Evolutionary conservation across 768 basidiomycete species (phyloP), one percentile per base, ranked within the genome.

Genomic region (Lactarius akahatsu): DNA sequence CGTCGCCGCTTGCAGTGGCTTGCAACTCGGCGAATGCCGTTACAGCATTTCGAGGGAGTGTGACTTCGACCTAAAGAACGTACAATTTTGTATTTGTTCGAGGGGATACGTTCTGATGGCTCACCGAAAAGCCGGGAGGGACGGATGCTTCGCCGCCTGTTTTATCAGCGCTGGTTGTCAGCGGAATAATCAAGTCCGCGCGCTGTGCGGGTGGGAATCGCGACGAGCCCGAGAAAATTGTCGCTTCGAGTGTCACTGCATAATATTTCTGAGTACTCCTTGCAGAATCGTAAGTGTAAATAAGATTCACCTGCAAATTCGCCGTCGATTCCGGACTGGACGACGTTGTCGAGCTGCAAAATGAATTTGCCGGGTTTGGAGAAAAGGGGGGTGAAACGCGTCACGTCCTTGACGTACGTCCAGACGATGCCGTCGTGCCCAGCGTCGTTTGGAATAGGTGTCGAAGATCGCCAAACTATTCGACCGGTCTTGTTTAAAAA

Each of bases 401-500:
- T 28, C 28, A 28, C 28, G 28, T 28, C 28, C 3, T 28, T 28
- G 28, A 28, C 28, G 28, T 28, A 28, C 28, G 28, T 28, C 28
- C 28, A 28, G 28, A 28, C 2, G 28, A 28, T 28, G 28, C 28
- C 28, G 28, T 28, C 28, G 2, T 2, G 28, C 2, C 28, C 28
- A 2, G 28, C 2, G 2, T 3, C 28, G 28, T 3, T 3, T 28
- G 28, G 28, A 28, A 28, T 28, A 28, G 8, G 86, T 20, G 90
- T 92, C 0, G 89, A 91, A 23, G 88, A 91, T 43, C 91, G 81
- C 91, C 90, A 91, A 59, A 91, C 88, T 90, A 56, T 23, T 50
- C 28, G 15, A n/a, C 26, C 47, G 45, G 7, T 36, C 32, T 57
- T 16, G 38, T 52, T 7, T 30, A 7, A n/a, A 32, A 57, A 18